phyloP scores from a whole-genome alignment of 805 yeast genomes.

The Jamesozyma hellenica region DNA sequence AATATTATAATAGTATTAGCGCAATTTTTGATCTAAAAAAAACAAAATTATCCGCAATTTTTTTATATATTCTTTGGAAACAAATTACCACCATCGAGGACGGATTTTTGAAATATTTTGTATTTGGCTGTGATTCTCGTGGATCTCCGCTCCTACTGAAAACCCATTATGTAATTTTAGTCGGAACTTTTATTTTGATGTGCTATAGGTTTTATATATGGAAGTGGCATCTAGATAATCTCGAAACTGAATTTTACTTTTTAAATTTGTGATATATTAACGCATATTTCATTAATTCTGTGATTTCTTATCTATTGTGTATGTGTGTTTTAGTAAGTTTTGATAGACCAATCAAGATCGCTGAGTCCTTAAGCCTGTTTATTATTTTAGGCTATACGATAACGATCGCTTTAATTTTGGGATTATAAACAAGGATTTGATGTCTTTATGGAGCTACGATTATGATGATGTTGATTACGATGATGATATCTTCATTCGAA shows the following conservation, averaged over 20 bases:
- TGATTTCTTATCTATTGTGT: neutral
- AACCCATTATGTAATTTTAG: slow-evolving; percentile 20
- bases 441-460: neutral
- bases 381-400: neutral
- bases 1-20: no score
- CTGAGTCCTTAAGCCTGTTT: neutral
- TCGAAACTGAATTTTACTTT: slow-evolving; percentile 32
- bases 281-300: slow-evolving; percentile 34
- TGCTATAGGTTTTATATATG: slow-evolving; percentile 44
- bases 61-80: no score
- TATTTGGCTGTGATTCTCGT: neutral
- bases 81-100: no score
- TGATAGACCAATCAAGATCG: neutral
- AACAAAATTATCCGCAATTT: no score
- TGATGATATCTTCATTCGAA: neutral
- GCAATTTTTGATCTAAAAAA: no score
- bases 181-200: slow-evolving; percentile 42
- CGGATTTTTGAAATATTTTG: neutral
- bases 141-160: neutral
- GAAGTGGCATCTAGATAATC: slow-evolving; percentile 28
- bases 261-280: slow-evolving; percentile 28
- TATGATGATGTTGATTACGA: neutral
- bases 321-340: neutral
- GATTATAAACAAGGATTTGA: neutral
- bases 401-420: neutral